Conservation (phyloP, 495 filamentous ascomycete genomes). For the Talaromyces adpressus region DNA sequence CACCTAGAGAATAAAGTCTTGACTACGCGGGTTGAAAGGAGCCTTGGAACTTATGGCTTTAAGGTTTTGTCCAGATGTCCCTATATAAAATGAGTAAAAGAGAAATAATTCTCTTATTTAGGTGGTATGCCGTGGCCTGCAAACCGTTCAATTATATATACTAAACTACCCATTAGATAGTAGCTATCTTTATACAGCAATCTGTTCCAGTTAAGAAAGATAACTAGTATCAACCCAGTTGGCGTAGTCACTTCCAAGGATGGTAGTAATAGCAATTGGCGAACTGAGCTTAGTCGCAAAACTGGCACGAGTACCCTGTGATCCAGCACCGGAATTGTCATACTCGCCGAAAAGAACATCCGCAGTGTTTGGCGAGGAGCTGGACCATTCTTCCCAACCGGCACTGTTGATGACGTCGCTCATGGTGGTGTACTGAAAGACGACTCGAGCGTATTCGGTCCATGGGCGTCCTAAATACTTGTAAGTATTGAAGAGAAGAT, state of each 20-base stretch:
- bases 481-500: background rate
- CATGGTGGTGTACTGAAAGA: constrained; percentile 52
- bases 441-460: constrained; percentile 51
- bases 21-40: too few species aligned
- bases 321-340: constrained; percentile 49
- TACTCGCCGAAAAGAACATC: constrained; percentile 54
- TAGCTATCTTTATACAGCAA: too few species aligned
- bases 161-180: too few species aligned
- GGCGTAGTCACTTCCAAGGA: constrained; percentile 46
- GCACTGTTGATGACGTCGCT: constrained; percentile 51
- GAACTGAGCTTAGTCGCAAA: constrained; percentile 42
- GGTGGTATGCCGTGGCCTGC: too few species aligned
- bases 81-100: too few species aligned
- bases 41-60: too few species aligned
- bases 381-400: constrained; percentile 56
- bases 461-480: constrained; percentile 46
- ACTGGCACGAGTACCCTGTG: constrained; percentile 49
- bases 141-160: too few species aligned
- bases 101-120: too few species aligned
- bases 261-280: constrained; percentile 36
- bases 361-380: constrained; percentile 37
- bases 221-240: constrained; percentile 35
- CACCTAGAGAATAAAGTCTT: too few species aligned
- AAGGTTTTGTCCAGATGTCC: too few species aligned
- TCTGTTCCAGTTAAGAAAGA: constrained; percentile 11